A percentile compares a stretch with the other conserved stretches of the same genome.
phyloP scores from a whole-genome alignment of 805 yeast species.

The Ogataea zsoltii region DNA sequence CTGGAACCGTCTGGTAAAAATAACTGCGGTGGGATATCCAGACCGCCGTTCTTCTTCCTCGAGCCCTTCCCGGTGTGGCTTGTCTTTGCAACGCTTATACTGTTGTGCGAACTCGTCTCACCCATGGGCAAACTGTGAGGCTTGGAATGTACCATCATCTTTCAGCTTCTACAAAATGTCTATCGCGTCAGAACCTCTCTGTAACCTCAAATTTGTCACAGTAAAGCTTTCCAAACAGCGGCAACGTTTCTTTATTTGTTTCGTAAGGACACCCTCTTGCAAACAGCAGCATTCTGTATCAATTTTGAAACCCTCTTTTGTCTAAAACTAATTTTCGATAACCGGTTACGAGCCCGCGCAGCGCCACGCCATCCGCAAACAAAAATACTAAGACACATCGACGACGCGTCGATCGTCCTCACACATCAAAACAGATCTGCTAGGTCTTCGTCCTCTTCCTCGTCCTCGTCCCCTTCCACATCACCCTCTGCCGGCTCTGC shows the following conservation, averaged over 20 bases:
- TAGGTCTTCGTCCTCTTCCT: constrained; percentile 34
- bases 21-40: constrained; percentile 33
- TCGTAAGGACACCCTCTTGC: too few species aligned
- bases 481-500: constrained; percentile 35
- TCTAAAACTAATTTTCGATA: not conserved
- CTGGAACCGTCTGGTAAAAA: constrained; percentile 32
- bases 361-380: not conserved
- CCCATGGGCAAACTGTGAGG: constrained; percentile 25
- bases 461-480: constrained; percentile 27
- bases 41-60: constrained; percentile 35
- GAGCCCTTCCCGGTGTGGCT: constrained; percentile 25
- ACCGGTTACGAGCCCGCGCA: constrained; percentile 3
- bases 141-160: constrained; percentile 27
- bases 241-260: too few species aligned
- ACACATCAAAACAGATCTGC: constrained; percentile 29
- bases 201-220: not conserved
- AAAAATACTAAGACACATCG: too few species aligned
- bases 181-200: not conserved
- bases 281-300: not conserved
- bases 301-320: not conserved
- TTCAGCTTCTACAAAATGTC: not conserved
- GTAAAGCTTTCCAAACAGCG: not conserved
- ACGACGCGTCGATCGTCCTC: constrained; percentile 2
- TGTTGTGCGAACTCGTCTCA: constrained; percentile 8
- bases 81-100: constrained; percentile 6